Base-by-base conservation (phyloP, 192 early-diverging fungal genomes). In the Coemansia sp. region DNA sequence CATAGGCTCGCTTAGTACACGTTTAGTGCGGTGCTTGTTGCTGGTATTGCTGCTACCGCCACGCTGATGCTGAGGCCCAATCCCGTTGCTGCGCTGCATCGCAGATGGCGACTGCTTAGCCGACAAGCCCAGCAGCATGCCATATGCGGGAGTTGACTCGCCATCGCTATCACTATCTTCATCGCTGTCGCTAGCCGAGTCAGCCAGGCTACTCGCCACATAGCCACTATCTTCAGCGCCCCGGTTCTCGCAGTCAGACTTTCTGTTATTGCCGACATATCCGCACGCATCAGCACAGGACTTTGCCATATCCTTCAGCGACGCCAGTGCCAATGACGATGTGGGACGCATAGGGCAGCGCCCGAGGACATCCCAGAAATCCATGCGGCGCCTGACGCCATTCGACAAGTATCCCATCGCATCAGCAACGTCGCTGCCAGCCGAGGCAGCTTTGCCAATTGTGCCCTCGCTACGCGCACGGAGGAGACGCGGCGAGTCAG, bases 1-100 rank as follows among this genome's bases (percentile, higher is more conserved):
- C 78, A 81, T 81, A 1, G 78, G 78, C 61, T 81, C 78, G 48
- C 74, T 76, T 9, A 81, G 70, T 51, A 81, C 74, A 11, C 78
- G 73, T 27, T 76, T 81, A 31, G 67, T 69, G 25, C 61, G 62
- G 23, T 63, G 76, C 34, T 78, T 78, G 17, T 39, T 37, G 15
- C 36, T 14, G 9, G 50, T 15, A 15, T 38, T 48, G 39, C 57
- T 36, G 51, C 27, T 57, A 25, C 25, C 27, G 5, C 50, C 31
- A 7, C 36, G 59, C 19, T 32, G 59, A 12, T 53, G 50, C 50
- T 21, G 25, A 25, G 50, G 25, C 21, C 21, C 50, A 19, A 32
- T 32, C 5, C 34, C 31, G n/a, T 27, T 51, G 23, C 48, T 9
- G 23, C 25, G 51, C 51, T 53, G 51, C 51, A 29, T 29, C 12